Evolutionary conservation across 352 stramenopile species (phyloP), one percentile per base, ranked within the genome.

Genomic region (Phytophthora constricta): DNA sequence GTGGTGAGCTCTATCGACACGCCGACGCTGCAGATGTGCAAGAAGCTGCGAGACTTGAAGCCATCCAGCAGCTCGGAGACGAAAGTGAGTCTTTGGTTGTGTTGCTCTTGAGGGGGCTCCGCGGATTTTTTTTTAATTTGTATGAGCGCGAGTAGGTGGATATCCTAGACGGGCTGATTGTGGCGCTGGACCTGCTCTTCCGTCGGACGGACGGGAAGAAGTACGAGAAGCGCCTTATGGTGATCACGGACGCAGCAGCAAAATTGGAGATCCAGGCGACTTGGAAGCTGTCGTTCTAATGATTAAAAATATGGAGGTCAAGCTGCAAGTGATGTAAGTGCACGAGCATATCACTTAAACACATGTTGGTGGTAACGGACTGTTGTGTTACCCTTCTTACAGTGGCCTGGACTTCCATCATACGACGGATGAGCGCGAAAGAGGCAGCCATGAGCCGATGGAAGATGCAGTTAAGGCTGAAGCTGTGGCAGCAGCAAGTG

Each of bases 251-350:
- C 46, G 87, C 85, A 2, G 70, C 77, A 3, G 74, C 76, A 16
- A 82, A 53, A 91, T 95, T 61, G 70, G 74, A 2, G 80, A 93
- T 62, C 65, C 79, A 2, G 48, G 71, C 5, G 86, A 95, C 51
- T 74, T 95, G 17, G 84, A 91, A 64, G 66, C 79, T 1, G 69
- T 95, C 26, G 82, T 92, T 27, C 63, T 78, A 26, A 95, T 95
- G 86, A 85, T 93, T 31, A 68, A 90, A 60, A 86, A 77, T 27
- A 90, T 92, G 73, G 84, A 84, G n/a, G 81, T 91, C 19, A 81
- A 92, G 68, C 73, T 95, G 1, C 84, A 95, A 72, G 80, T 95
- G 27, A 79, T 95, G 86, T 94, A 77, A 48, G 79, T 76, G 28
- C 5, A 22, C 45, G 2, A 33, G 5, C 14, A 16, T 16, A 17